A percentile compares a stretch with the other conserved stretches of the same genome.
phyloP scores from a whole-genome alignment of 1,139 yeast genomes.

The Taphrina flavorubra region DNA sequence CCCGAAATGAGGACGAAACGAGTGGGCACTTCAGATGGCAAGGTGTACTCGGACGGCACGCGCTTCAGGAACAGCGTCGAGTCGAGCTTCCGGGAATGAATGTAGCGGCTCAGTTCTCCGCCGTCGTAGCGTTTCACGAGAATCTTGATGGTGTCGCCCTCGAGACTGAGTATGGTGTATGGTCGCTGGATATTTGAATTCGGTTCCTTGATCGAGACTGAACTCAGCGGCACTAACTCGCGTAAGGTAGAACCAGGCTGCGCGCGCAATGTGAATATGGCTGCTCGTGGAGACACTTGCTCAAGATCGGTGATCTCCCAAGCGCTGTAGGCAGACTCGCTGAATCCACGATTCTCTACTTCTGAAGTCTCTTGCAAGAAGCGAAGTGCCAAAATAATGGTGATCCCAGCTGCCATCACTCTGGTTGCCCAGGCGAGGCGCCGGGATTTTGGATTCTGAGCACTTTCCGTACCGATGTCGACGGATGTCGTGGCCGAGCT shows the following conservation, averaged over 20 bases:
- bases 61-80: conserved; percentile 16
- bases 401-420: conserved; percentile 20
- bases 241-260: neutral
- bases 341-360: neutral
- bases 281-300: conserved; percentile 5
- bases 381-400: conserved; percentile 4
- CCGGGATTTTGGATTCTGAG: neutral
- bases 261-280: conserved; percentile 20
- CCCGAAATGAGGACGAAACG: conserved; percentile 26
- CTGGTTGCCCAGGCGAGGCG: neutral
- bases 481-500: conserved; percentile 4
- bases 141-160: conserved; percentile 8
- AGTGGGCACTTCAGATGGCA: conserved; percentile 10
- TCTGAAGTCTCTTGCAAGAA: neutral
- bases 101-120: conserved; percentile 42
- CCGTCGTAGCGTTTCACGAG: conserved; percentile 37
- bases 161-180: conserved; percentile 28
- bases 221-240: conserved; percentile 9
- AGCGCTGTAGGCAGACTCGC: neutral
- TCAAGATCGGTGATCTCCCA: conserved; percentile 1
- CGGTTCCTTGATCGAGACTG: conserved; percentile 38
- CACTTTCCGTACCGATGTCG: neutral
- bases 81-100: conserved; percentile 35
- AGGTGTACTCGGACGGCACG: conserved; percentile 22
- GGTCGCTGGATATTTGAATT: conserved; percentile 41